A percentile compares a stretch with the other conserved stretches of the same genome.
These are phyloP conservation scores for Gnaphalium uliginosum DNA, from an alignment of 129 eudicot genomes.

Conservation along the genomic window DNA sequence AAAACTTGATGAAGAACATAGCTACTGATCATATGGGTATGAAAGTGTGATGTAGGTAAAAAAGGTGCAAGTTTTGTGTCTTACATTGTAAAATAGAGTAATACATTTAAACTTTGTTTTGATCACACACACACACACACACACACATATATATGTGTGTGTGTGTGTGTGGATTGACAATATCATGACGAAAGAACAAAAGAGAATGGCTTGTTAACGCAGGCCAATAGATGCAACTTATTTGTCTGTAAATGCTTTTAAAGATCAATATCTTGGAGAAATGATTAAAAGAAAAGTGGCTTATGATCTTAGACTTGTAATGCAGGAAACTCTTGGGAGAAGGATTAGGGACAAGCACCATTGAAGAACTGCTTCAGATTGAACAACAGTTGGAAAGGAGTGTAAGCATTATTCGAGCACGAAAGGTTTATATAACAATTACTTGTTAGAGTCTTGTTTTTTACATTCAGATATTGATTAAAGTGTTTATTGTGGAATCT, in stretches of 20 bases:
- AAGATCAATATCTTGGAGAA: too few relatives aligned
- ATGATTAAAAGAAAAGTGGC: too few relatives aligned
- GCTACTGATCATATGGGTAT: too few relatives aligned
- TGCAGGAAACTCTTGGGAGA: slow-evolving; percentile 85
- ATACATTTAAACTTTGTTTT: too few relatives aligned
- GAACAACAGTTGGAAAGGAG: slow-evolving; percentile 82
- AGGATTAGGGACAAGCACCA: slow-evolving; percentile 61
- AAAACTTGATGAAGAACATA: too few relatives aligned
- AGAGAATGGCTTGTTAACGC: background rate
- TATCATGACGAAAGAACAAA: background rate
- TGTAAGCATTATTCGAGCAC: slow-evolving; percentile 60
- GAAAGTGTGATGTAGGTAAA: too few relatives aligned
- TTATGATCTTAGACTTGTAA: background rate
- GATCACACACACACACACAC: too few relatives aligned
- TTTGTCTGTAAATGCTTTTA: background rate
- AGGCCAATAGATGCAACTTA: background rate
- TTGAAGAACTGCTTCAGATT: slow-evolving; percentile 70
- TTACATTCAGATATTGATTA: slow-evolving; percentile 1
- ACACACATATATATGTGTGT: too few relatives aligned
- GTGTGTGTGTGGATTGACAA: too few relatives aligned
- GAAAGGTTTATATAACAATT: slow-evolving; percentile 54
- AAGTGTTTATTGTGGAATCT: slow-evolving; percentile 17
- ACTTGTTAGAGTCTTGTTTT: background rate
- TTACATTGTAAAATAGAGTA: too few relatives aligned
- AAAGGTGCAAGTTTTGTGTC: too few relatives aligned